phyloP scores from a whole-genome alignment of 441 rosid genomes.

The Breynia disticha region DNA sequence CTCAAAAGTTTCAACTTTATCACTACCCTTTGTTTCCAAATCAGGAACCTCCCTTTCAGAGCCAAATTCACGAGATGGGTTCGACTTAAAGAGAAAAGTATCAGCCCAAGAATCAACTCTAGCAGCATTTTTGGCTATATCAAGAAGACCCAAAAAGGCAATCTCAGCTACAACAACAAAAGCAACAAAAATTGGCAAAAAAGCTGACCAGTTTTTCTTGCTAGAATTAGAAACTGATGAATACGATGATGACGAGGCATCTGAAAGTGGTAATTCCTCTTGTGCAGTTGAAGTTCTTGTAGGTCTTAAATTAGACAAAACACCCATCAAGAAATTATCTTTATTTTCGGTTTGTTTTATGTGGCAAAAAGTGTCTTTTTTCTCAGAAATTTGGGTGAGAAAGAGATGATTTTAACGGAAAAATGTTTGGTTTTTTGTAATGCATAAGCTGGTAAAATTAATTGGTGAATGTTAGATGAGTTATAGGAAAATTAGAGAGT shows the following conservation, averaged over 20 bases:
- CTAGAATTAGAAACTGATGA: slow-evolving; percentile 14
- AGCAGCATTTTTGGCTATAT: slow-evolving; percentile 53
- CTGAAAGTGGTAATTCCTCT: slow-evolving; percentile 25
- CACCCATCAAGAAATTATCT: slow-evolving; percentile 31
- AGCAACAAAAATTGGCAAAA: slow-evolving; percentile 50
- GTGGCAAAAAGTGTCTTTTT: no score
- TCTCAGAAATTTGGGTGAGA: no score
- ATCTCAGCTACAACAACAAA: slow-evolving; percentile 69
- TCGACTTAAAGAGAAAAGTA: slow-evolving; percentile 11
- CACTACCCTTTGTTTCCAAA: slow-evolving; percentile 9
- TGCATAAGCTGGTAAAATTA: no score
- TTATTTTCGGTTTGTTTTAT: no score
- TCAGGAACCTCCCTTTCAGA: slow-evolving; percentile 8
- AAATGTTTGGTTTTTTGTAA: no score
- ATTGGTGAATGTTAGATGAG: no score
- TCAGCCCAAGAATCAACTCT: slow-evolving; percentile 47
- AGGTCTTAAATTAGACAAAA: slow-evolving; percentile 37
- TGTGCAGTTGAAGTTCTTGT: slow-evolving; percentile 22
- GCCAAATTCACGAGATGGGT: slow-evolving; percentile 6
- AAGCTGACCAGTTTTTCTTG: slow-evolving; percentile 48
- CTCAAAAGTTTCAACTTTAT: not conserved
- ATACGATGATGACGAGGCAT: slow-evolving; percentile 23
- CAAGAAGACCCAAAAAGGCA: slow-evolving; percentile 76
- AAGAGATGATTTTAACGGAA: no score
- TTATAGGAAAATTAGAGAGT: no score